These are phyloP conservation scores for Pulveroboletus sp. DNA, from an alignment of 768 basidiomycete species.

Conservation along the genomic window DNA sequence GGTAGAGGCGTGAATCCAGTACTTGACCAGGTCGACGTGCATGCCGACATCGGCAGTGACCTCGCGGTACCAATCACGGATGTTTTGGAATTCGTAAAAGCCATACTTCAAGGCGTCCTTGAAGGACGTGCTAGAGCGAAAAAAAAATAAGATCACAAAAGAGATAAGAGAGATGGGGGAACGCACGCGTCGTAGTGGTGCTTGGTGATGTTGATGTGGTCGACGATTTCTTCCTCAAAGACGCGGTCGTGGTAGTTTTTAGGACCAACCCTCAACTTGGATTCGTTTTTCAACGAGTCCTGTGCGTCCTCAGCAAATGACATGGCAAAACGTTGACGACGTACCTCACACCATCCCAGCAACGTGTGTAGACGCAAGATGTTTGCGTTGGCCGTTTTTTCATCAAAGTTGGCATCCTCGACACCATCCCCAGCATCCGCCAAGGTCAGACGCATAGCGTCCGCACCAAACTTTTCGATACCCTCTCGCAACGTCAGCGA, in stretches of 20 bases:
- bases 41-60: slow-evolving; percentile 87
- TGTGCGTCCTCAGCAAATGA: slow-evolving; percentile 26
- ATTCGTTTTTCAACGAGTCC: slow-evolving; percentile 78
- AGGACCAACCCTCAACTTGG: slow-evolving; percentile 70
- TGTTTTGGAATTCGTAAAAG: slow-evolving; percentile 91
- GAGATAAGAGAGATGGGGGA: not conserved
- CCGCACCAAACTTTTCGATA: slow-evolving; percentile 94
- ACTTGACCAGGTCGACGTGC: slow-evolving; percentile 83
- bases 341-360: slow-evolving; percentile 89
- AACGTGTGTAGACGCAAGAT: slow-evolving; percentile 92
- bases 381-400: slow-evolving; percentile 95
- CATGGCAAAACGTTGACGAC: slow-evolving; percentile 15
- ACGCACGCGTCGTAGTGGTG: slow-evolving; percentile 78
- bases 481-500: slow-evolving; percentile 87
- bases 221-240: slow-evolving; percentile 90
- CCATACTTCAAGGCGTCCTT: slow-evolving; percentile 95
- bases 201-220: slow-evolving; percentile 80
- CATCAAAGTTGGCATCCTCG: slow-evolving; percentile 99
- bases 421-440: slow-evolving; percentile 97
- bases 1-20: slow-evolving; percentile 82
- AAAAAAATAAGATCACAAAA: not conserved
- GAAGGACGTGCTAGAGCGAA: slow-evolving; percentile 73
- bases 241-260: slow-evolving; percentile 81
- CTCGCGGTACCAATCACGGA: slow-evolving; percentile 95
- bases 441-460: slow-evolving; percentile 86